A percentile compares a stretch with the other conserved stretches of the same genome.
Evolutionary conservation across 257 asterid genomes (phyloP).

Genomic region (Scutellaria barbata): DNA sequence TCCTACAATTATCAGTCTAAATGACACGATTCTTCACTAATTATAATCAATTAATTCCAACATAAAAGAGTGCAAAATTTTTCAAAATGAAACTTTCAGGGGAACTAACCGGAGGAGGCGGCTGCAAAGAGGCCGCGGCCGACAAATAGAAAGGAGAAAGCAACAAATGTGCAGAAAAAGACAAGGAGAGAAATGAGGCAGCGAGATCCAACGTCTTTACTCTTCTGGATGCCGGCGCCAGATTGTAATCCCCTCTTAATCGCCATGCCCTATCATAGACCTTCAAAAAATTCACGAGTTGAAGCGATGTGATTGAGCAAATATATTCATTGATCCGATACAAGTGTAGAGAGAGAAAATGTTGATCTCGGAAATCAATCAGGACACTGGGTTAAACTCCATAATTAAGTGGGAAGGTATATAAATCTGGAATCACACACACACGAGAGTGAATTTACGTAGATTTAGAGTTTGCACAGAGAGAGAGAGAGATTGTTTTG

Average conservation of each 20-base stretch:
- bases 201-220: conserved; percentile 53
- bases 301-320: conserved; percentile 31
- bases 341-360: conserved; percentile 10
- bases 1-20: conserved; percentile 4
- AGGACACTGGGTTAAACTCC: conserved; percentile 24
- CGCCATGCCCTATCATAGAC: conserved; percentile 55
- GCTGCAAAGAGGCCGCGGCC: conserved; percentile 55
- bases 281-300: conserved; percentile 36
- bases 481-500: no score
- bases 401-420: conserved; percentile 12
- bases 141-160: conserved; percentile 46
- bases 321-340: conserved; percentile 6
- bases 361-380: conserved; percentile 38
- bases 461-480: neutral
- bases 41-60: conserved; percentile 19
- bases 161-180: conserved; percentile 40
- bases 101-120: conserved; percentile 55
- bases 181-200: conserved; percentile 33
- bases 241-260: conserved; percentile 48
- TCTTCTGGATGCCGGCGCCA: conserved; percentile 40
- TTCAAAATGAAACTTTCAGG: neutral
- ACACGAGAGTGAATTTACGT: conserved; percentile 12
- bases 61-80: neutral
- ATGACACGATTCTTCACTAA: conserved; percentile 1
- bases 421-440: conserved; percentile 18